Conservation (phyloP, 2,329 filamentous ascomycete genomes). For the Xylariaceae sp. region DNA sequence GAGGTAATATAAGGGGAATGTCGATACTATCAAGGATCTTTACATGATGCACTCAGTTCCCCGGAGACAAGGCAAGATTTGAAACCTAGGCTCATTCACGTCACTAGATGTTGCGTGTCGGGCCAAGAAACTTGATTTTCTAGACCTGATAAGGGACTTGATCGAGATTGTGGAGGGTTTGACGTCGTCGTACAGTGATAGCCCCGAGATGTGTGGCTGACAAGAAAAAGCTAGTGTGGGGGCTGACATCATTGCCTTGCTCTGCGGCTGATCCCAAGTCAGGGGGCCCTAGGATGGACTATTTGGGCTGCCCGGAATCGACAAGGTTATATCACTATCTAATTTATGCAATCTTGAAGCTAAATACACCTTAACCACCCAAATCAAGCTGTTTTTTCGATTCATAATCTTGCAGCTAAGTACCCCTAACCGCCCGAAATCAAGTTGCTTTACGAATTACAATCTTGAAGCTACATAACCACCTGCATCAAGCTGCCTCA, state of each 20-base stretch:
- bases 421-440: too few species aligned
- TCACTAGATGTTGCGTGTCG: constrained; percentile 10
- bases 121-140: constrained; percentile 25
- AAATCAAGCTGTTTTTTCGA: too few species aligned
- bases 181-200: constrained; percentile 20
- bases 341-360: background rate
- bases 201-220: constrained; percentile 15
- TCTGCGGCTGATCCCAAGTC: constrained; percentile 5
- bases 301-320: background rate
- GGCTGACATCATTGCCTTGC: constrained; percentile 20
- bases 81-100: constrained; percentile 4
- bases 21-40: background rate
- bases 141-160: background rate
- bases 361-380: too few species aligned
- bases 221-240: too few species aligned
- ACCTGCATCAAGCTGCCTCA: background rate
- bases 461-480: too few species aligned
- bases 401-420: too few species aligned
- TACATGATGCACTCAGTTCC: constrained; percentile 15
- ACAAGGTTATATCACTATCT: background rate
- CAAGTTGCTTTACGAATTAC: too few species aligned
- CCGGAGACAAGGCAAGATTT: too few species aligned
- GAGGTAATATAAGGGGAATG: constrained; percentile 11
- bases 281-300: constrained; percentile 7
- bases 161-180: constrained; percentile 27